Conservation (phyloP, 768 basidiomycete species). For the Phaffia tasmanica region DNA sequence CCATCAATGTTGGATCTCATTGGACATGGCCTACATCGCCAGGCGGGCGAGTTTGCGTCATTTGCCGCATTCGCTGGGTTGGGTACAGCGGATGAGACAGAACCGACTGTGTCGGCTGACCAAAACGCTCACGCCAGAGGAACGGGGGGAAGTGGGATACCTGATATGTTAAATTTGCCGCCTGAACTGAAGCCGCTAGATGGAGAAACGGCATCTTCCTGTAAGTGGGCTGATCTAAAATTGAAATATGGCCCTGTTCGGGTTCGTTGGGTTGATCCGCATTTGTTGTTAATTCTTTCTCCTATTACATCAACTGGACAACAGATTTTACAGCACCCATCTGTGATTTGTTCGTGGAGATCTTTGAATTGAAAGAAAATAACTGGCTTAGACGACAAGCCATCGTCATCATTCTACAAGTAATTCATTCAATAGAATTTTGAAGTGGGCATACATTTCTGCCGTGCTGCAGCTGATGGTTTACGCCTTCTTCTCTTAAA, state of each 20-base stretch:
- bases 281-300: not conserved
- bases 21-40: slow-evolving; percentile 76
- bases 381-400: slow-evolving; percentile 94
- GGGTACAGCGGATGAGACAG: slow-evolving; percentile 42
- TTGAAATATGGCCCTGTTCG: not conserved
- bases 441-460: no score
- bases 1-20: slow-evolving; percentile 93
- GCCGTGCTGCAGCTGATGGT: no score
- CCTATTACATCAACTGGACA: not conserved
- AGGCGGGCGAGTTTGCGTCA: slow-evolving; percentile 49
- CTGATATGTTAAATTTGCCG: slow-evolving; percentile 12
- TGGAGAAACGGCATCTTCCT: slow-evolving; percentile 77
- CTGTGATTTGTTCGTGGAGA: slow-evolving; percentile 79
- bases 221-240: not conserved
- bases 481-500: no score
- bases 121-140: not conserved
- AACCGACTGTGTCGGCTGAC: not conserved
- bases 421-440: no score
- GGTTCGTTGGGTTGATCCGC: no score
- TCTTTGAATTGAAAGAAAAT: slow-evolving; percentile 92
- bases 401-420: slow-evolving; percentile 77
- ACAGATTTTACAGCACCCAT: slow-evolving; percentile 75
- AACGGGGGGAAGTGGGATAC: not conserved
- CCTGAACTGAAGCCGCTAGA: slow-evolving; percentile 61
- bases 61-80: slow-evolving; percentile 64